Percentiles rank a stretch among this genome's conserved stretches.
phyloP scores from a whole-genome alignment of 768 basidiomycete genomes.

The Serendipita indica region DNA sequence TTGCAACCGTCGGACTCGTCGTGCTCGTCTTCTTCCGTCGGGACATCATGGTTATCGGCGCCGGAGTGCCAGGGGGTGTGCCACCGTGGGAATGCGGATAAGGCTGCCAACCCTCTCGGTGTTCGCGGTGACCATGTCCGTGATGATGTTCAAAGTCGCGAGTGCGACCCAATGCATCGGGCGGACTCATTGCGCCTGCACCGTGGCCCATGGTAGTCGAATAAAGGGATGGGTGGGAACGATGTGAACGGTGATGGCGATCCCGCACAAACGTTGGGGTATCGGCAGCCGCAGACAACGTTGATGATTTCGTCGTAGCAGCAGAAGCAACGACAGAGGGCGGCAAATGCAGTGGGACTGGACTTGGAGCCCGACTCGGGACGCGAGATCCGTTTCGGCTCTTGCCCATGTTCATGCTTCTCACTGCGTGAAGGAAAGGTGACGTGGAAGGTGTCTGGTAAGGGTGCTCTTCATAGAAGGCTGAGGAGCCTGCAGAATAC shows the following conservation, averaged over 20 bases:
- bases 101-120: background rate
- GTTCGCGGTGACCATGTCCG: background rate
- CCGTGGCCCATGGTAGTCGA: background rate
- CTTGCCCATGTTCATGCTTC: conserved; percentile 3
- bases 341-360: conserved; percentile 3
- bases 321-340: background rate
- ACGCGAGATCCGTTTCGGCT: background rate
- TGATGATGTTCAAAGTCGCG: background rate
- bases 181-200: background rate
- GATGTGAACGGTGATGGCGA: conserved; percentile 6
- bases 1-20: background rate
- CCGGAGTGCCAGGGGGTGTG: background rate
- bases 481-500: background rate
- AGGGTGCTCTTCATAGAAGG: background rate
- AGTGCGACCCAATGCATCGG: background rate
- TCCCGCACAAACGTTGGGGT: background rate
- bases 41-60: background rate
- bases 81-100: conserved; percentile 9
- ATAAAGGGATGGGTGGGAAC: background rate
- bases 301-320: background rate
- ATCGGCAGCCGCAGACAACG: background rate
- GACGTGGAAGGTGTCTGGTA: background rate
- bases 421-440: conserved; percentile 4
- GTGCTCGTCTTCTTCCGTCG: background rate
- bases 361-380: conserved; percentile 4